phyloP scores from a whole-genome alignment of 306 rosid genomes.

The Dryas alaskensis region DNA sequence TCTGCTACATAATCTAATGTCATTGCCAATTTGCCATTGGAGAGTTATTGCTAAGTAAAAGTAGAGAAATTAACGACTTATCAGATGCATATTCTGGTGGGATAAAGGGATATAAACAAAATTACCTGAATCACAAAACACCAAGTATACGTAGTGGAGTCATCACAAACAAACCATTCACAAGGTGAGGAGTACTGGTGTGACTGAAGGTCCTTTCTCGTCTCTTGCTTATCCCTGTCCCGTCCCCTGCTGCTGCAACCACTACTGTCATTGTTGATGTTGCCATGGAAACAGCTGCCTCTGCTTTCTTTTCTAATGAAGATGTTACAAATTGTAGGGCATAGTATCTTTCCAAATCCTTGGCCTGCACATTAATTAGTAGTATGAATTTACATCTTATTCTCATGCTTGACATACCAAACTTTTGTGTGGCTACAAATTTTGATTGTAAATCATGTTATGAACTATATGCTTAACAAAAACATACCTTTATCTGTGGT shows the following conservation, averaged over 20 bases:
- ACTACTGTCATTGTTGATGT: constrained; percentile 71
- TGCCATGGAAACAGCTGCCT: constrained; percentile 58
- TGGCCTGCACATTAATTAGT: constrained; percentile 43
- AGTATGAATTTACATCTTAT: not conserved
- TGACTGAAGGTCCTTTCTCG: constrained; percentile 60
- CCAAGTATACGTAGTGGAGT: constrained; percentile 60
- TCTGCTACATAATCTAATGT: too few species aligned
- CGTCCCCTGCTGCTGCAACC: constrained; percentile 74
- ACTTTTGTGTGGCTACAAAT: not conserved
- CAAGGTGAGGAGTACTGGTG: constrained; percentile 73
- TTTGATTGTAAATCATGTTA: not conserved
- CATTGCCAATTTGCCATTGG: not conserved
- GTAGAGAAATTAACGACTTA: not conserved
- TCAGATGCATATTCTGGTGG: not conserved
- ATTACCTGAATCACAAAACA: constrained; percentile 77
- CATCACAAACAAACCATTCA: constrained; percentile 91
- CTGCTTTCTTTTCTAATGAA: constrained; percentile 66
- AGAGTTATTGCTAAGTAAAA: not conserved
- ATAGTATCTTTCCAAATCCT: constrained; percentile 50
- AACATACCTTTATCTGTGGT: constrained; percentile 64
- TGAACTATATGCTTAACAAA: not conserved
- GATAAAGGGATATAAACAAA: not conserved
- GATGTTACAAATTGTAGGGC: constrained; percentile 72
- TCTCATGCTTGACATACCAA: not conserved
- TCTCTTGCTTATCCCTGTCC: constrained; percentile 61